Conservation (phyloP, 108 stramenopile genomes). For the Aurantiochytrium sp. region DNA sequence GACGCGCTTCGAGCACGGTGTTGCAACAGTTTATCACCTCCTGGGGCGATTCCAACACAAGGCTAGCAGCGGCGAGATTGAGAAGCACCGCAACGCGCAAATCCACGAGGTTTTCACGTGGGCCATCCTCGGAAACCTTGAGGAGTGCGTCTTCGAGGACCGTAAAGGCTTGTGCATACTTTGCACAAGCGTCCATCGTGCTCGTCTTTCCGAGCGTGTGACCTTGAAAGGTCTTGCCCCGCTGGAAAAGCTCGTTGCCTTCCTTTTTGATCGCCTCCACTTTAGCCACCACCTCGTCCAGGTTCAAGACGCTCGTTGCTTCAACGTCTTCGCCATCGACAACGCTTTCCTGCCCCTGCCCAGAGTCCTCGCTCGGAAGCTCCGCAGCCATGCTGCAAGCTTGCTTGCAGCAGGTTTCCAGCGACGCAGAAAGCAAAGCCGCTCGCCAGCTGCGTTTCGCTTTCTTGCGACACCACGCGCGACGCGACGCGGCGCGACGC, state of each 20-base stretch:
- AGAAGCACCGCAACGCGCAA: not conserved
- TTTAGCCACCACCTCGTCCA: not conserved
- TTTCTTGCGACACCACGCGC: no score
- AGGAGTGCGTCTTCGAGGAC: not conserved
- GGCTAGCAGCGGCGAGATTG: not conserved
- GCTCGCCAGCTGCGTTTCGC: no score
- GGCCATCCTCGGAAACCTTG: not conserved
- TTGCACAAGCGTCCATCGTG: constrained; percentile 3
- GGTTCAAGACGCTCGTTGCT: not conserved
- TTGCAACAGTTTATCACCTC: constrained; percentile 50
- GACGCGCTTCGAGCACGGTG: constrained; percentile 86
- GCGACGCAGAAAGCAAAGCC: no score
- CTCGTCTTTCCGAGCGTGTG: constrained; percentile 3
- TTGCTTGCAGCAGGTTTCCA: no score
- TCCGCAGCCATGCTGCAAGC: no score
- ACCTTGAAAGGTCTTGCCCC: not conserved
- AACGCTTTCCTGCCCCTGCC: no score
- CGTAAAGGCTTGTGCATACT: not conserved
- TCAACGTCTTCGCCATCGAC: no score
- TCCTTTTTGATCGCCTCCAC: not conserved
- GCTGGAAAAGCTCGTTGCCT: not conserved
- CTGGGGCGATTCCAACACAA: not conserved
- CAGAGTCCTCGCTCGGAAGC: no score
- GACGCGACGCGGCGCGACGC: no score
- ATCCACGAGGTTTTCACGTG: not conserved